Evolutionary conservation across 164 flowering plant genomes (phyloP).

Genomic region (Stephania japonica): DNA sequence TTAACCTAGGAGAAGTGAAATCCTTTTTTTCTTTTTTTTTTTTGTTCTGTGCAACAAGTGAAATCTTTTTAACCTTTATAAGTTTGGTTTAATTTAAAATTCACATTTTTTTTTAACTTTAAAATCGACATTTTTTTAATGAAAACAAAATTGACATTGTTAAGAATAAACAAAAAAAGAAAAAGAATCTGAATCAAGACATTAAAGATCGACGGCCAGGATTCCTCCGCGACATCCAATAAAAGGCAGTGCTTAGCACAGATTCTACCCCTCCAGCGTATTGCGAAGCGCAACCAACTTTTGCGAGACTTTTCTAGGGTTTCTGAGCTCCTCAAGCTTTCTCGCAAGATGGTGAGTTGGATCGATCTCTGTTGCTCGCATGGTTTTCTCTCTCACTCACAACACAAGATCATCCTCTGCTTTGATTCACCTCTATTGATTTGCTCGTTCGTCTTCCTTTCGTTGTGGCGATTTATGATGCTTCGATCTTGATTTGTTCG

Average conservation of each 20-base stretch:
- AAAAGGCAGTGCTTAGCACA: neutral
- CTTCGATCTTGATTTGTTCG: neutral
- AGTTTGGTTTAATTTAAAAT: no score
- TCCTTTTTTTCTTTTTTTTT: no score
- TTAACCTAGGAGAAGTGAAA: no score
- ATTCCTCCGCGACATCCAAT: neutral
- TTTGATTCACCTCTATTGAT: neutral
- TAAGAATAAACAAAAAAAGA: neutral
- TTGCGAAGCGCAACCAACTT: neutral
- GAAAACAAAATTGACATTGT: no score
- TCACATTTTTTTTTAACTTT: no score
- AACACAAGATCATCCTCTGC: neutral
- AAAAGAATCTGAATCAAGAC: neutral
- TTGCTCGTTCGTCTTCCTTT: neutral
- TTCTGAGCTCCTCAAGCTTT: neutral
- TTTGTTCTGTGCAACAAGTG: no score
- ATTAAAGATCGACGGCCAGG: neutral
- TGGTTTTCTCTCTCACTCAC: neutral
- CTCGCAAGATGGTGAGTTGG: conserved; percentile 12
- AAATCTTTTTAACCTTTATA: no score
- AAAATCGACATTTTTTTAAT: no score
- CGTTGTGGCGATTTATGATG: neutral
- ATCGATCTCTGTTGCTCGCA: neutral
- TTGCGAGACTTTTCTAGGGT: conserved; percentile 2
- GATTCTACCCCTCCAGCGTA: neutral